A percentile compares a stretch with the other conserved stretches of the same genome.
Evolutionary conservation across 169 alveolate species (phyloP).

Genomic region (Theileria orientalis): DNA sequence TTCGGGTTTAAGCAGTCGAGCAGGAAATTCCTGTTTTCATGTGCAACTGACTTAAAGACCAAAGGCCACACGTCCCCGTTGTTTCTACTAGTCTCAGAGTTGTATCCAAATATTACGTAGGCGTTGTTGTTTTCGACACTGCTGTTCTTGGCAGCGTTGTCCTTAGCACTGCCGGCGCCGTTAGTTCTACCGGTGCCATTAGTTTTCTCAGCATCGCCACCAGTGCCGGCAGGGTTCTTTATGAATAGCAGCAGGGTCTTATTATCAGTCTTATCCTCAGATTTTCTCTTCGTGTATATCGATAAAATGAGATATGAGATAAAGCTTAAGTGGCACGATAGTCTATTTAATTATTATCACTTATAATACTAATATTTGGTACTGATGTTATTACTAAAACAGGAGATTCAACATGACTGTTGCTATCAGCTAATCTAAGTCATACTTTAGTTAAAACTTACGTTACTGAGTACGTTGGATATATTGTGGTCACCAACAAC

Average conservation of each 20-base stretch:
- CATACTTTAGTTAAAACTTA: background rate
- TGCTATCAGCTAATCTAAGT: background rate
- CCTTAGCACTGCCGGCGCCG: background rate
- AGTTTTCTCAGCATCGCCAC: background rate
- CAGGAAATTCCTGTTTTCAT: constrained; percentile 26
- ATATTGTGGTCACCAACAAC: constrained; percentile 41
- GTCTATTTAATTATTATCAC: constrained; percentile 3
- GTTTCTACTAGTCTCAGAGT: constrained; percentile 32
- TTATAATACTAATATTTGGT: background rate
- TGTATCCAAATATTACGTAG: constrained; percentile 31
- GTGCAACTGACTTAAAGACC: constrained; percentile 55
- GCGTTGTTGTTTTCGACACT: constrained; percentile 2
- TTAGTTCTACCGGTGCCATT: too few species aligned
- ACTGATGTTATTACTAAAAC: background rate
- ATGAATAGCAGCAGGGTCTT: constrained; percentile 35
- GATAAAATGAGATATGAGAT: constrained; percentile 28
- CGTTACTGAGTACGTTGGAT: constrained; percentile 26
- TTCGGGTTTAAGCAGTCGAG: constrained; percentile 49
- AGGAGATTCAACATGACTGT: background rate
- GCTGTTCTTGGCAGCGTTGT: constrained; percentile 2
- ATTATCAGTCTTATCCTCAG: constrained; percentile 7
- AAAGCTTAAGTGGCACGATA: constrained; percentile 21
- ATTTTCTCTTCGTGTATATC: constrained; percentile 19
- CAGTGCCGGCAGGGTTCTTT: constrained; percentile 4
- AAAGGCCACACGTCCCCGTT: constrained; percentile 62